Conservation (phyloP, 2,329 filamentous ascomycete genomes). For the Ploettnerulaceae sp. region DNA sequence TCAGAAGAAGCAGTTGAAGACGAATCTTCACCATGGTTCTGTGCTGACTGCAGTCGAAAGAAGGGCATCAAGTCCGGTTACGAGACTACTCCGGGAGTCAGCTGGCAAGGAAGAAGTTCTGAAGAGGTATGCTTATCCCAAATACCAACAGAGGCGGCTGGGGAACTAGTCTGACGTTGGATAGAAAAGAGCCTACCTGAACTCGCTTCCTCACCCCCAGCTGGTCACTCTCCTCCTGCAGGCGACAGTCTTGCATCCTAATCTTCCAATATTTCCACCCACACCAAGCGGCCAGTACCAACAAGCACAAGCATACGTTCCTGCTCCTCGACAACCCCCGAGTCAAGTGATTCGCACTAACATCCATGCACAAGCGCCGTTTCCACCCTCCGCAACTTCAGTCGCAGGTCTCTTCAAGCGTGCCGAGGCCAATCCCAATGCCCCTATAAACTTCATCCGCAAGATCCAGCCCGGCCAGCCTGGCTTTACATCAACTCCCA, state of each 20-base stretch:
- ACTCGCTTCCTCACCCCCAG: slow-evolving; percentile 52
- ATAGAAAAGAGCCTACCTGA: slow-evolving; percentile 60
- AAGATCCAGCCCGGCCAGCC: slow-evolving; percentile 31
- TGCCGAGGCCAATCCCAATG: slow-evolving; percentile 36
- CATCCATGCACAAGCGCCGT: slow-evolving; percentile 27
- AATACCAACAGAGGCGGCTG: background rate
- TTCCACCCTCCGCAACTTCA: slow-evolving; percentile 32
- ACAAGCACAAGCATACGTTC: slow-evolving; percentile 16
- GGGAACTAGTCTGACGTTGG: slow-evolving; percentile 18
- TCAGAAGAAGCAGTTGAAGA: slow-evolving; percentile 63
- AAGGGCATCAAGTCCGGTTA: slow-evolving; percentile 40
- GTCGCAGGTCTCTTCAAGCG: slow-evolving; percentile 34
- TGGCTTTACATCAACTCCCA: slow-evolving; percentile 46
- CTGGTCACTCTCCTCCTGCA: slow-evolving; percentile 62
- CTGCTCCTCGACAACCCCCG: slow-evolving; percentile 9
- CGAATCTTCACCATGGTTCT: slow-evolving; percentile 67
- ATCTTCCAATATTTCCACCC: slow-evolving; percentile 58
- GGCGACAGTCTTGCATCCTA: slow-evolving; percentile 55
- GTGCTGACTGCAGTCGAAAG: slow-evolving; percentile 53
- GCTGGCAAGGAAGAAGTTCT: slow-evolving; percentile 33
- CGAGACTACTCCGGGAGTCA: slow-evolving; percentile 28
- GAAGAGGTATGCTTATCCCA: slow-evolving; percentile 36
- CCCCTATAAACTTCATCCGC: slow-evolving; percentile 38
- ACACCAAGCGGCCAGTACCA: slow-evolving; percentile 11
- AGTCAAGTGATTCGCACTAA: slow-evolving; percentile 21